Percentiles rank a stretch among this genome's conserved stretches.
Conservation (phyloP, 2,329 filamentous ascomycete species). For the Orbilia quercus region DNA sequence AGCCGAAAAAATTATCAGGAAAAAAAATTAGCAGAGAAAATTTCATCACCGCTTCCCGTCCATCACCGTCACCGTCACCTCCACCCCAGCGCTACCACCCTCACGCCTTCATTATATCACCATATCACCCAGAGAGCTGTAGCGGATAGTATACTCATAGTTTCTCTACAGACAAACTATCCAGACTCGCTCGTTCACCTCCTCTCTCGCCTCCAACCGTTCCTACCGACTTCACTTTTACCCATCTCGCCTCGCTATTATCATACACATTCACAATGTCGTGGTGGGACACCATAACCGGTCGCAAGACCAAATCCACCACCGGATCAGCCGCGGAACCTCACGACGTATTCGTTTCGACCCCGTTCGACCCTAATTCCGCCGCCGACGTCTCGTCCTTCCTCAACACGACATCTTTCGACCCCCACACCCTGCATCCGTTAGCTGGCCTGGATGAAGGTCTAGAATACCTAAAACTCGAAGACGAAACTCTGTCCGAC, state of each 20-base stretch:
- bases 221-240: not conserved
- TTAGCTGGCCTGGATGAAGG: conserved; percentile 93
- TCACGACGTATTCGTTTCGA: conserved; percentile 68
- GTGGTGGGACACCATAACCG: conserved; percentile 63
- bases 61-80: conserved; percentile 29
- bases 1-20: conserved; percentile 29
- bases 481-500: conserved; percentile 88
- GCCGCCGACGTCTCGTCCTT: conserved; percentile 87
- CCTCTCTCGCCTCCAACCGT: not conserved
- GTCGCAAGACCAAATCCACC: conserved; percentile 63
- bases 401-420: conserved; percentile 79
- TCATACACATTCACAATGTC: conserved; percentile 60
- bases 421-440: conserved; percentile 89
- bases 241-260: not conserved
- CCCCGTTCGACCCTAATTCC: conserved; percentile 76
- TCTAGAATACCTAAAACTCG: conserved; percentile 93
- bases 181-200: not conserved
- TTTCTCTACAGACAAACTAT: not conserved
- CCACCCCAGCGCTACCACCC: conserved; percentile 5
- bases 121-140: not conserved
- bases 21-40: conserved; percentile 39
- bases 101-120: conserved; percentile 9
- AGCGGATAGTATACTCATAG: not conserved
- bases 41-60: conserved; percentile 28
- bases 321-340: conserved; percentile 65